Evolutionary conservation across 495 filamentous ascomycete genomes (phyloP), one percentile per base, ranked within the genome.

Genomic region (Immersiella caudata): DNA sequence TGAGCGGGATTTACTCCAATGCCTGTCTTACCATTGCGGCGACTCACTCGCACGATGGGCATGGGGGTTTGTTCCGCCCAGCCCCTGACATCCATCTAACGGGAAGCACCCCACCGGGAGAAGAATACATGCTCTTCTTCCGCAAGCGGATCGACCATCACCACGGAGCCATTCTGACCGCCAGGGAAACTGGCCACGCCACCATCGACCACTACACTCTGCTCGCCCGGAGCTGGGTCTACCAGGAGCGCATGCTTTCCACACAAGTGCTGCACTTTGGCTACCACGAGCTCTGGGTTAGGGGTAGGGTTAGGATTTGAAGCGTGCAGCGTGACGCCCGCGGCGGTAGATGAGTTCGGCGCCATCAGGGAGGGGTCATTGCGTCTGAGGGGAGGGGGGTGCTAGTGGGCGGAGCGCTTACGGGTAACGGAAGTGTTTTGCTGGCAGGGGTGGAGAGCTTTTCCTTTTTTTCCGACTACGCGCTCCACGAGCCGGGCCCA

Each of bases 11-110:
- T 12, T 63, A 63, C 46, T 26, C 22, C 5, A 63, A 54, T 11
- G 61, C 61, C 6, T n/a, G n/a, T 7, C 24, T 63, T 22, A 52
- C 61, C 6, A 12, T 63, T 8, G 61, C 61, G 14, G 61, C 61
- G 1, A 52, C 61, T 0, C 40, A 36, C n/a, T 7, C 58, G 3
- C n/a, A 18, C 25, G 8, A 46, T 6, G 58, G 58, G 8, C 8
- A 2, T 18, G 29, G n/a, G 7, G 58, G 58, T 5, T 6, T 61
- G 8, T 46, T 61, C n/a, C 29, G 6, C 29, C 1, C 1, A 1
- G 20, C 58, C 18, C 25, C 58, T 29, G 58, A 61, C 35, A 40
- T 22, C 58, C 18, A n/a, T 8, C 2, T 61, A 2, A 46, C n/a
- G 16, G 56, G 56, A 3, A 59, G 25, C 56, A 59, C 24, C 2